These are phyloP conservation scores for Trichoderma koningiopsis DNA, from an alignment of 2,329 filamentous ascomycete genomes.

Conservation along the genomic window DNA sequence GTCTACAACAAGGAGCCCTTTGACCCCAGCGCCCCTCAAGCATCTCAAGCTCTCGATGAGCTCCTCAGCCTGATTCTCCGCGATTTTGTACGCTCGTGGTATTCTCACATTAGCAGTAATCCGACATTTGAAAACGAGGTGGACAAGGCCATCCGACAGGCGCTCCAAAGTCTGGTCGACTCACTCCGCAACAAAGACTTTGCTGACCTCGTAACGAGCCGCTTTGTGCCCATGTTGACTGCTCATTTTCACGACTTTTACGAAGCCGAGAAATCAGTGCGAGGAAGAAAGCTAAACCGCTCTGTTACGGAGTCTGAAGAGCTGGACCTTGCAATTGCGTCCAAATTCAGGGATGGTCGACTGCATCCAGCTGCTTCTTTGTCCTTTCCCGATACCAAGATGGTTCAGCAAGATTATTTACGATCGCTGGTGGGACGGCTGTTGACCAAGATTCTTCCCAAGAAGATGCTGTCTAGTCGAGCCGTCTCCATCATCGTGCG, in stretches of 20 bases:
- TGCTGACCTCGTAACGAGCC: conserved; percentile 78
- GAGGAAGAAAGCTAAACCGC: conserved; percentile 83
- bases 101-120: conserved; percentile 78
- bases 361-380: conserved; percentile 84
- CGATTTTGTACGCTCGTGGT: conserved; percentile 90
- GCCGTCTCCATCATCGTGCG: conserved; percentile 79
- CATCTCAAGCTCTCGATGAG: conserved; percentile 79
- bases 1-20: conserved; percentile 70
- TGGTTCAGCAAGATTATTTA: conserved; percentile 85
- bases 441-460: conserved; percentile 73
- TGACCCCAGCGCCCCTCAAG: conserved; percentile 72
- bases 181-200: conserved; percentile 76
- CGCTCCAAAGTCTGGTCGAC: conserved; percentile 70
- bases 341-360: conserved; percentile 85
- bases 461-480: conserved; percentile 73
- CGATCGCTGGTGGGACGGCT: conserved; percentile 72
- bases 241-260: conserved; percentile 88
- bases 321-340: conserved; percentile 92
- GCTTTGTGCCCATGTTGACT: conserved; percentile 85
- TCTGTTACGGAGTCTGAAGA: conserved; percentile 96
- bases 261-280: conserved; percentile 82
- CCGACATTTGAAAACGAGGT: conserved; percentile 83
- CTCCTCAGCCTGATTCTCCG: conserved; percentile 75
- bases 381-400: conserved; percentile 79
- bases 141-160: conserved; percentile 75